These are phyloP conservation scores for Saksenaea oblongispora DNA, from an alignment of 371 early-diverging fungal species.

Conservation along the genomic window DNA sequence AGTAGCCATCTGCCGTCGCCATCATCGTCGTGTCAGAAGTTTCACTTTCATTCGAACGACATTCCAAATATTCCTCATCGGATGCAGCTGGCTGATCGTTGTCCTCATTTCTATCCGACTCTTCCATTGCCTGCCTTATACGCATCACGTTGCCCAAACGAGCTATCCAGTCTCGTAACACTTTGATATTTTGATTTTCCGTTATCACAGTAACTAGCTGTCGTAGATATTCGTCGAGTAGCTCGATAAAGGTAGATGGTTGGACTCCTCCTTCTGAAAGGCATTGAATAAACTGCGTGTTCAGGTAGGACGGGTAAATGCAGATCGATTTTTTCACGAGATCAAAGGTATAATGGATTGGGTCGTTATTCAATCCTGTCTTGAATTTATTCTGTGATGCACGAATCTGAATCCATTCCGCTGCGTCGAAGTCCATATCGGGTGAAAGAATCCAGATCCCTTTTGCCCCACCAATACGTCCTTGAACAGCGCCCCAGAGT, in stretches of 20 bases:
- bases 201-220: constrained; percentile 1
- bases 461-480: constrained; percentile 25
- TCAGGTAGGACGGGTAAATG: constrained; percentile 13
- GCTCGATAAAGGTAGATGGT: constrained; percentile 13
- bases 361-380: constrained; percentile 5
- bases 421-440: neutral
- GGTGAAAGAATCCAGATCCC: constrained; percentile 25
- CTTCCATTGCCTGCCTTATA: neutral
- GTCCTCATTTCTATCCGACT: neutral
- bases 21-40: neutral
- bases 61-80: neutral
- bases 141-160: constrained; percentile 2
- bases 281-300: constrained; percentile 22
- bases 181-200: constrained; percentile 6
- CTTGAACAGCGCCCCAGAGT: constrained; percentile 21
- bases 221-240: constrained; percentile 17
- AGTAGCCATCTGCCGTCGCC: neutral
- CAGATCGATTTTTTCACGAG: constrained; percentile 9
- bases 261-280: constrained; percentile 20
- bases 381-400: constrained; percentile 21
- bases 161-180: constrained; percentile 10
- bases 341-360: constrained; percentile 18
- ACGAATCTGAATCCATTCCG: constrained; percentile 20
- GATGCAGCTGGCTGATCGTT: neutral
- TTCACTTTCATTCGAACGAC: neutral